Evolutionary conservation across 73 alveolate genomes (phyloP).

Genomic region (Paramecium pentaurelia): DNA sequence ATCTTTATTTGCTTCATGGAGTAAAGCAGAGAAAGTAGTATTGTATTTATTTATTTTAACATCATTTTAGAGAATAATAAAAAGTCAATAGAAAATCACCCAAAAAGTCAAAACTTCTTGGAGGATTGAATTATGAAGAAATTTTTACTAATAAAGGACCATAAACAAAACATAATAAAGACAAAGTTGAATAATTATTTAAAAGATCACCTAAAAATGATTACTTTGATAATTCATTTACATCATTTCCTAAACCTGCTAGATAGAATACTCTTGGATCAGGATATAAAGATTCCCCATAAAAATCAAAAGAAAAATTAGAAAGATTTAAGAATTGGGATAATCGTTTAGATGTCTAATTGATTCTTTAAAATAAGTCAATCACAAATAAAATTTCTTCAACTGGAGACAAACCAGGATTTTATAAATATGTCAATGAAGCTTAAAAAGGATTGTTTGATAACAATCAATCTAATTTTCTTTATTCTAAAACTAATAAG

Average conservation of each 20-base stretch:
- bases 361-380: background rate
- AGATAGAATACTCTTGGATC: slow-evolving; percentile 7
- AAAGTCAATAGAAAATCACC: background rate
- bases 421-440: slow-evolving; percentile 6
- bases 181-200: background rate
- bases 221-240: background rate
- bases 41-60: background rate
- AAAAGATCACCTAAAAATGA: background rate
- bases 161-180: background rate
- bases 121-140: slow-evolving; percentile 34
- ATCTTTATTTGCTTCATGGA: background rate
- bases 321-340: slow-evolving; percentile 43
- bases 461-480: background rate
- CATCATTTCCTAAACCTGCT: background rate
- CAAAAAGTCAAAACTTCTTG: background rate
- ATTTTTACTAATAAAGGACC: background rate
- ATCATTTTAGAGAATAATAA: background rate
- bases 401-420: slow-evolving; percentile 2
- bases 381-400: background rate
- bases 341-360: background rate
- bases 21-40: background rate
- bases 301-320: background rate
- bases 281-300: slow-evolving; percentile 36
- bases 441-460: slow-evolving; percentile 2
- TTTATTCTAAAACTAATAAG: background rate